Evolutionary conservation across 2,329 filamentous ascomycete species (phyloP).

Genomic region (Colletotrichum agaves): DNA sequence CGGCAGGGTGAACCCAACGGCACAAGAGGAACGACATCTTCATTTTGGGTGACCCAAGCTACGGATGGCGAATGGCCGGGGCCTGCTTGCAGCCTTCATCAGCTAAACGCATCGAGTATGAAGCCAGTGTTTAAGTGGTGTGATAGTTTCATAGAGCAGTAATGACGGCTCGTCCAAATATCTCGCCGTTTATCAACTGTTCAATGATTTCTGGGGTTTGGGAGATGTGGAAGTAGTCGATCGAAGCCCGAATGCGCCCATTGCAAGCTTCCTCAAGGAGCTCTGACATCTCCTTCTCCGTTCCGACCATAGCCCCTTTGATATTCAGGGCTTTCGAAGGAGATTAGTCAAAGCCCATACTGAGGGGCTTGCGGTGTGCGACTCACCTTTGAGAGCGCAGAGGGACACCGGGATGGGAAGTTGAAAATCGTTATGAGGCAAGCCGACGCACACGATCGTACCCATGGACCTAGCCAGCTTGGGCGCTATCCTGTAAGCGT

Average conservation of each 20-base stretch:
- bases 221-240: not conserved
- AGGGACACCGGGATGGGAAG: slow-evolving; percentile 40
- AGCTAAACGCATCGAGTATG: no score
- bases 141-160: not conserved
- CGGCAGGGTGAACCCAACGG: no score
- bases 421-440: slow-evolving; percentile 43
- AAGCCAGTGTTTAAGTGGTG: no score
- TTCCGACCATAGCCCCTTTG: slow-evolving; percentile 22
- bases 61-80: no score
- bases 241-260: not conserved
- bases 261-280: not conserved
- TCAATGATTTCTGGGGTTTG: not conserved
- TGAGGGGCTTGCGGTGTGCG: no score
- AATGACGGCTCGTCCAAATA: not conserved
- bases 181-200: not conserved
- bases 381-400: slow-evolving; percentile 19
- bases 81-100: no score
- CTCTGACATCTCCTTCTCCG: slow-evolving; percentile 16
- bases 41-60: no score
- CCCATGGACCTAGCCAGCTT: slow-evolving; percentile 43
- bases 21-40: no score
- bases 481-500: slow-evolving; percentile 42
- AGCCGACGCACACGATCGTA: slow-evolving; percentile 41
- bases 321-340: slow-evolving; percentile 15
- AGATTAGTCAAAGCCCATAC: not conserved